phyloP scores from a whole-genome alignment of 192 early-diverging fungal genomes.

The Entomortierella chlamydospora region DNA sequence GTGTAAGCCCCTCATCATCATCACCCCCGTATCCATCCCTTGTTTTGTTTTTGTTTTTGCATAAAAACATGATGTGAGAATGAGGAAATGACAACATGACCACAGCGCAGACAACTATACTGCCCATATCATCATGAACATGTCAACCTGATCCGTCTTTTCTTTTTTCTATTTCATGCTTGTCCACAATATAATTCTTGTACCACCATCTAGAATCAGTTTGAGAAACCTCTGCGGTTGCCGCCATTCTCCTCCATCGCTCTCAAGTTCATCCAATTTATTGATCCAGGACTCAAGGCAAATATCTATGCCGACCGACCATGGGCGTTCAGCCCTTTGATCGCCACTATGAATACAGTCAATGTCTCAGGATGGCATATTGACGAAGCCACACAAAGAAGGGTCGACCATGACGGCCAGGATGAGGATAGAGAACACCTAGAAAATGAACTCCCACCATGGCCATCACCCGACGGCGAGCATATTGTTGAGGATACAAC shows the following conservation, averaged over 20 bases:
- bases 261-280: conserved; percentile 77
- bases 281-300: conserved; percentile 79
- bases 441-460: conserved; percentile 50
- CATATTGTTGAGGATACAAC: conserved; percentile 47
- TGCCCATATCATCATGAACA: background rate
- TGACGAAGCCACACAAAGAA: conserved; percentile 30
- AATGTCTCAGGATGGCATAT: conserved; percentile 58
- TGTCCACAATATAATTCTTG: too few relatives aligned
- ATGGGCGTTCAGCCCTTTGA: conserved; percentile 76
- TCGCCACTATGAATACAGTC: conserved; percentile 82
- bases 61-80: too few relatives aligned
- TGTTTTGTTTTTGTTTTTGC: background rate
- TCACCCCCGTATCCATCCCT: too few relatives aligned
- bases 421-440: conserved; percentile 17
- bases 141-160: background rate
- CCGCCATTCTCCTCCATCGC: conserved; percentile 79
- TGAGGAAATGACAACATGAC: conserved; percentile 12
- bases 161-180: background rate
- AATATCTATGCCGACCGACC: conserved; percentile 79
- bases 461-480: conserved; percentile 56
- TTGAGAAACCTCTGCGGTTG: conserved; percentile 73
- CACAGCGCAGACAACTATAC: background rate
- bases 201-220: conserved; percentile 61
- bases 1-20: conserved; percentile 55
- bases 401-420: conserved; percentile 12